Conservation (phyloP, 345 rosid genomes). For the Sapria himalayana region DNA sequence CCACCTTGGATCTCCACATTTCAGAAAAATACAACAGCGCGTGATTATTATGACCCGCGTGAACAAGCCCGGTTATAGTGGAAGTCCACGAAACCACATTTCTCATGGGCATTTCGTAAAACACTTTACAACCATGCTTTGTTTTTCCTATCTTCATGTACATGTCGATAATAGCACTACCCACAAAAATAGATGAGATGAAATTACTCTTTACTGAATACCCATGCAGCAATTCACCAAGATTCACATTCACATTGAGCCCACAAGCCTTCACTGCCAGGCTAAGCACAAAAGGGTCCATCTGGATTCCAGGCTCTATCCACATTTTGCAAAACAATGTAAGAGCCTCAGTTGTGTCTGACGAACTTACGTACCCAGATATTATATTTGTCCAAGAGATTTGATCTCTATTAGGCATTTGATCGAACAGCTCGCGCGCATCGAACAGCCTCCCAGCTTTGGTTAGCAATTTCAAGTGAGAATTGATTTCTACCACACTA, state of each 20-base stretch:
- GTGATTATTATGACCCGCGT: slow-evolving; percentile 25
- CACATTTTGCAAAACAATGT: slow-evolving; percentile 43
- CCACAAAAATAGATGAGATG: slow-evolving; percentile 45
- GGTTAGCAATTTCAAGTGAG: slow-evolving; percentile 16
- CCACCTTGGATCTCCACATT: slow-evolving; percentile 33
- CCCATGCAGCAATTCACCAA: slow-evolving; percentile 54
- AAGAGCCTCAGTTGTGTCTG: slow-evolving; percentile 30
- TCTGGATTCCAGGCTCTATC: slow-evolving; percentile 23
- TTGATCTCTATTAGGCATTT: slow-evolving; percentile 46
- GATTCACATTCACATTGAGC: slow-evolving; percentile 16
- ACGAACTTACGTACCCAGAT: slow-evolving; percentile 39
- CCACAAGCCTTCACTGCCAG: slow-evolving; percentile 62
- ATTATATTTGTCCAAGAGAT: slow-evolving; percentile 61
- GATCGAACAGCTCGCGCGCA: slow-evolving; percentile 59
- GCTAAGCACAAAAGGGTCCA: slow-evolving; percentile 53
- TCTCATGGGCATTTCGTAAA: slow-evolving; percentile 38
- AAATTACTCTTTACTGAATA: slow-evolving; percentile 32
- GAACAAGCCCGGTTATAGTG: slow-evolving; percentile 56
- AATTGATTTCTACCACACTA: slow-evolving; percentile 19
- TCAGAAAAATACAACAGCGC: slow-evolving; percentile 41
- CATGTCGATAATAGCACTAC: slow-evolving; percentile 54
- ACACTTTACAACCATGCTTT: slow-evolving; percentile 32
- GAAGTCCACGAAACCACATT: slow-evolving; percentile 79
- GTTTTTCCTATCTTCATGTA: slow-evolving; percentile 32
- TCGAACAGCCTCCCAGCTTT: slow-evolving; percentile 15